Evolutionary conservation across 1,139 yeast genomes (phyloP).

Genomic region (Meyerozyma smithsonii): DNA sequence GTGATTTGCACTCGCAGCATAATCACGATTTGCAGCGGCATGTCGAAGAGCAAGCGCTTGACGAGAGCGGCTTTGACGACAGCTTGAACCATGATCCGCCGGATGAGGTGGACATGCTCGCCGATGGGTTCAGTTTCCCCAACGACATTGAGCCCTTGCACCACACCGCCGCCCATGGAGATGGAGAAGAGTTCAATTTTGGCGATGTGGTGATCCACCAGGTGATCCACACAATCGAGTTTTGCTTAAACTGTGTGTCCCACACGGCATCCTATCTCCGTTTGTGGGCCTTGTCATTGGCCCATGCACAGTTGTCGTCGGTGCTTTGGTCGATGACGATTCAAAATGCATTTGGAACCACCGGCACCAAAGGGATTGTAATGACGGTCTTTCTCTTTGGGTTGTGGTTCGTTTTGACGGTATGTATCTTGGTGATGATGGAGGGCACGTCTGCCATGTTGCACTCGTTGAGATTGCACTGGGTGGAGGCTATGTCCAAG

Average conservation of each 20-base stretch:
- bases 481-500: constrained; percentile 99
- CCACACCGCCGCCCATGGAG: constrained; percentile 21
- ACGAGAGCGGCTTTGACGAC: constrained; percentile 26
- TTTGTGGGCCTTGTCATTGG: constrained; percentile 94
- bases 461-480: constrained; percentile 91
- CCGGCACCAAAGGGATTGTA: constrained; percentile 66
- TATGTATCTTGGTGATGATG: constrained; percentile 89
- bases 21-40: constrained; percentile 23
- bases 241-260: constrained; percentile 93
- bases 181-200: constrained; percentile 55
- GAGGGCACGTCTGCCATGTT: constrained; percentile 99
- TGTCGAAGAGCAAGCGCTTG: constrained; percentile 26
- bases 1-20: constrained; percentile 32
- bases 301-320: constrained; percentile 92
- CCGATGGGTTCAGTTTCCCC: constrained; percentile 35
- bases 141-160: constrained; percentile 45
- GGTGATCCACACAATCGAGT: constrained; percentile 97
- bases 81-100: constrained; percentile 20
- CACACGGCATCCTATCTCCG: constrained; percentile 97
- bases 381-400: constrained; percentile 78
- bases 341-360: constrained; percentile 63
- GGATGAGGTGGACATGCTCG: constrained; percentile 17
- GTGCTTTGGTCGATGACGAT: constrained; percentile 97
- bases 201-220: constrained; percentile 97
- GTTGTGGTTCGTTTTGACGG: constrained; percentile 92